These are phyloP conservation scores for Tardiomyces digboiensis DNA, from an alignment of 1,139 yeast genomes.

Conservation along the genomic window DNA sequence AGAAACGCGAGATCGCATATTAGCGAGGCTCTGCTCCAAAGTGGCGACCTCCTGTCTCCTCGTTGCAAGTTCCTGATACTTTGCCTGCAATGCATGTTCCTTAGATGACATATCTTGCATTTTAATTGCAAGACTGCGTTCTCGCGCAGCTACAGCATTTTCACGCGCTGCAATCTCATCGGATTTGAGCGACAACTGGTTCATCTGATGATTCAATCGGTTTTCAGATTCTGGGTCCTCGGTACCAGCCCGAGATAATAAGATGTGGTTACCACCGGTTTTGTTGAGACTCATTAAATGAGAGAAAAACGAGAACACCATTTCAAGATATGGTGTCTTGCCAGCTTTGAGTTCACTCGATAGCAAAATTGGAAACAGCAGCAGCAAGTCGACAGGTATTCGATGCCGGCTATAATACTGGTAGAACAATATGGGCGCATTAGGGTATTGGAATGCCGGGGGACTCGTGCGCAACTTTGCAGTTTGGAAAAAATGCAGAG, in stretches of 20 bases:
- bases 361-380: slow-evolving; percentile 75
- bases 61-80: not conserved
- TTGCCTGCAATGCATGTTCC: not conserved
- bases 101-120: not conserved
- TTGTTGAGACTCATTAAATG: slow-evolving; percentile 49
- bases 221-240: not conserved
- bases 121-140: not conserved
- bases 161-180: not conserved
- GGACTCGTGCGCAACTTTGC: slow-evolving; percentile 50
- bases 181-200: not conserved
- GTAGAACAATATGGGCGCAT: slow-evolving; percentile 49
- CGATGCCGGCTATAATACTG: slow-evolving; percentile 46
- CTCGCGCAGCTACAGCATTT: not conserved
- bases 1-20: not conserved
- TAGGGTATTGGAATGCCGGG: slow-evolving; percentile 22
- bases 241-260: not conserved
- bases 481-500: slow-evolving; percentile 54
- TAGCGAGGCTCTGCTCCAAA: not conserved
- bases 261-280: not conserved
- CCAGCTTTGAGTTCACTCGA: slow-evolving; percentile 65
- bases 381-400: slow-evolving; percentile 59
- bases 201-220: not conserved
- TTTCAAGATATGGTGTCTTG: slow-evolving; percentile 85
- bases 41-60: not conserved
- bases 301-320: slow-evolving; percentile 69